These are phyloP conservation scores for Aspergillus tubingensis DNA, from an alignment of 2,329 filamentous ascomycete genomes.

Conservation along the genomic window DNA sequence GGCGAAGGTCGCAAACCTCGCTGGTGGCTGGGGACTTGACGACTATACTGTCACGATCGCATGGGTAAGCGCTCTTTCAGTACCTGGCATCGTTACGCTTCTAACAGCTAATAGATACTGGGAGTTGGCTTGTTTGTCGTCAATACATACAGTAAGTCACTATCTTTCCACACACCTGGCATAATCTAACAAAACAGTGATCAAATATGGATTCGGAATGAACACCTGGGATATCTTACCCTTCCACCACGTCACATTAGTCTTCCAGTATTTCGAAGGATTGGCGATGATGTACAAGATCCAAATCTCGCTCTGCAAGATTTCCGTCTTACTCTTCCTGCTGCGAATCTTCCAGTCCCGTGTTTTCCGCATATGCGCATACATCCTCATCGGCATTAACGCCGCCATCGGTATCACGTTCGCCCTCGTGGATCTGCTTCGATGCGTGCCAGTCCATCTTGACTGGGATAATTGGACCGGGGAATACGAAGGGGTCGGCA, in stretches of 20 bases:
- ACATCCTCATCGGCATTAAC: constrained; percentile 24
- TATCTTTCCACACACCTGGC: too few relatives aligned
- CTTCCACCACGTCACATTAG: constrained; percentile 20
- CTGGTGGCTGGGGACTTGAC: constrained; percentile 20
- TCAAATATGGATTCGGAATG: constrained; percentile 24
- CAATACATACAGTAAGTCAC: constrained; percentile 17
- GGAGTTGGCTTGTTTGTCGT: constrained; percentile 14
- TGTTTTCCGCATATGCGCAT: constrained; percentile 20
- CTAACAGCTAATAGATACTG: constrained; percentile 9
- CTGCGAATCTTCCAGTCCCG: constrained; percentile 25
- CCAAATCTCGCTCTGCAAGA: constrained; percentile 27
- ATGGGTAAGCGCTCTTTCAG: constrained; percentile 12
- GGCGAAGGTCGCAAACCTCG: constrained; percentile 15
- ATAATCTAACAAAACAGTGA: constrained; percentile 15
- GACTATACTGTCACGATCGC: constrained; percentile 21
- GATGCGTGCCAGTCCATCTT: constrained; percentile 24
- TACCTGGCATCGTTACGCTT: too few relatives aligned
- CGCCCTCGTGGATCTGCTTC: constrained; percentile 21
- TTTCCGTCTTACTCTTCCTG: constrained; percentile 28
- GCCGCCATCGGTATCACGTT: constrained; percentile 23
- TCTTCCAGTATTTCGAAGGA: constrained; percentile 19
- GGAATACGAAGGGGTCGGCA: constrained; percentile 11
- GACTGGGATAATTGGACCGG: constrained; percentile 24
- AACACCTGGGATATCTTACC: constrained; percentile 28
- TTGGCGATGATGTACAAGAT: constrained; percentile 24